Conservation (phyloP, 2,329 filamentous ascomycete genomes). For the Akanthomyces muscarius region DNA sequence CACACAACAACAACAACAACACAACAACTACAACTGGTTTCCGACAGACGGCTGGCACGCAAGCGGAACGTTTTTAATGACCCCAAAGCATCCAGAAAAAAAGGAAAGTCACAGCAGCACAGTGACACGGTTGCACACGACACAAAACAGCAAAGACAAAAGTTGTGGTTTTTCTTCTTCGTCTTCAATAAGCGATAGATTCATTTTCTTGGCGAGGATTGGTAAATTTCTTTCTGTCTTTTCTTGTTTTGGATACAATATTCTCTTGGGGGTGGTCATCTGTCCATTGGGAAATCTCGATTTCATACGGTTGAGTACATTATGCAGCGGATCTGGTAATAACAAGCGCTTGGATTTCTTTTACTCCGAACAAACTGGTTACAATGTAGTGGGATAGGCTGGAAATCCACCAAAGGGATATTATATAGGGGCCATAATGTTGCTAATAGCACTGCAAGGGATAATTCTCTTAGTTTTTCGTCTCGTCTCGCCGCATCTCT, state of each 20-base stretch:
- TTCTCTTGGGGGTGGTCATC: neutral
- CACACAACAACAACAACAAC: neutral
- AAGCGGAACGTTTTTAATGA: slow-evolving; percentile 12
- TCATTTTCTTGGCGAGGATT: slow-evolving; percentile 5
- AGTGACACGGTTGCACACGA: slow-evolving; percentile 4
- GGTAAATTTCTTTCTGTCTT: neutral
- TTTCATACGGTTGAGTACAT: neutral
- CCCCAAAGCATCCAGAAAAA: neutral
- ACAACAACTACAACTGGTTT: slow-evolving; percentile 7
- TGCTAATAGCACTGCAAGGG: neutral
- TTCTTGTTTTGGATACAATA: neutral
- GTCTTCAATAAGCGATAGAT: slow-evolving; percentile 9
- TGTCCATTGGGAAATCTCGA: neutral
- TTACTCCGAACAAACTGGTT: neutral
- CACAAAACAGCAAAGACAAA: slow-evolving; percentile 5
- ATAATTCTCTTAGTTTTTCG: neutral
- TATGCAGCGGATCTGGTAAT: slow-evolving; percentile 8
- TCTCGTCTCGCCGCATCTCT: neutral
- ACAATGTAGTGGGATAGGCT: neutral
- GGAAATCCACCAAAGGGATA: neutral
- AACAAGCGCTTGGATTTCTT: slow-evolving; percentile 1
- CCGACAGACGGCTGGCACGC: slow-evolving; percentile 16
- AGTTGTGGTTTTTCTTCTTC: neutral
- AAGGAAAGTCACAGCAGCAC: slow-evolving; percentile 11
- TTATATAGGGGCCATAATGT: neutral